Evolutionary conservation across 2,329 filamentous ascomycete species (phyloP).

Genomic region (Fusarium succisae): DNA sequence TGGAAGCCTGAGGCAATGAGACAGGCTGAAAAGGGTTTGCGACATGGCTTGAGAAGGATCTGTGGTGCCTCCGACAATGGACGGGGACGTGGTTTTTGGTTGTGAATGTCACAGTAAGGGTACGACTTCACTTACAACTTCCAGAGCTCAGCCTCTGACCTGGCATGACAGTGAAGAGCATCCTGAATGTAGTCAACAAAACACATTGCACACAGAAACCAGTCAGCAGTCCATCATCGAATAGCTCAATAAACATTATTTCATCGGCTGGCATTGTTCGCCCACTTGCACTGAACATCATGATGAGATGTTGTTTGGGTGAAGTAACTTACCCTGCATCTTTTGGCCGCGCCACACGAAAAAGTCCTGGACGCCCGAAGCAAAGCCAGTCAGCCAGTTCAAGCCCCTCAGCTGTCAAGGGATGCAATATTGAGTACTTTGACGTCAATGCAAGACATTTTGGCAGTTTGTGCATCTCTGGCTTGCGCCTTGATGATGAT

Average conservation of each 20-base stretch:
- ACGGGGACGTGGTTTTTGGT: neutral
- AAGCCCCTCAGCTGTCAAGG: neutral
- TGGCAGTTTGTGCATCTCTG: neutral
- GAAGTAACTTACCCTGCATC: neutral
- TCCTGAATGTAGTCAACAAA: too few species aligned
- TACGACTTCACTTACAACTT: neutral
- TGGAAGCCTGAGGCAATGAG: neutral
- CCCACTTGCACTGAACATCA: neutral
- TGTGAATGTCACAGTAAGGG: too few species aligned
- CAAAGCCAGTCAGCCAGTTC: neutral
- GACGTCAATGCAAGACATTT: neutral
- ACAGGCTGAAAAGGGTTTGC: neutral
- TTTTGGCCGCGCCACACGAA: too few species aligned
- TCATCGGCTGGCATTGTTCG: neutral
- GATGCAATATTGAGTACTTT: neutral
- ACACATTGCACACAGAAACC: fast-evolving
- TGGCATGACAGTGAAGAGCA: neutral
- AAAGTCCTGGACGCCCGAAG: too few species aligned
- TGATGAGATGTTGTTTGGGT: neutral
- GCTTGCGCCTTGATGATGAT: neutral
- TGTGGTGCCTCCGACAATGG: neutral
- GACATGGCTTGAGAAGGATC: neutral
- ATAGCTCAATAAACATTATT: neutral
- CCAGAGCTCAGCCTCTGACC: neutral
- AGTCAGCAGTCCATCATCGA: fast-evolving